Conservation (phyloP, 202 grass and related monocot species). For the Zoysia matrella region DNA sequence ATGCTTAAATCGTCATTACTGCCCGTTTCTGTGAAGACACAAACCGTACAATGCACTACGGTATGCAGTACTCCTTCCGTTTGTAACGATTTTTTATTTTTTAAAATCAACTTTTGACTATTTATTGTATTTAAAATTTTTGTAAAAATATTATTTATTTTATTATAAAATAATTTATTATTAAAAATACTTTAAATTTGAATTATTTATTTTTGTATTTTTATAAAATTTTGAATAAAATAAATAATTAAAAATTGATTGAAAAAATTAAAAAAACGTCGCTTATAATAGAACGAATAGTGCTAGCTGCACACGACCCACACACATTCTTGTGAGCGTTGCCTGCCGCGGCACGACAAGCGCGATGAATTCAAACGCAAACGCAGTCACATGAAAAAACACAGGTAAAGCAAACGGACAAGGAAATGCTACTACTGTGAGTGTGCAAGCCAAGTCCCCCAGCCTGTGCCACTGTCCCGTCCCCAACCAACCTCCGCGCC, state of each 20-base stretch:
- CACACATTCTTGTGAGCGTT: constrained; percentile 32
- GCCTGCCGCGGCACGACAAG: constrained; percentile 27
- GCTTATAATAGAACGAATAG: too few relatives aligned
- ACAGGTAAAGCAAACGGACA: constrained; percentile 36
- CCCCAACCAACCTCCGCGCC: neutral
- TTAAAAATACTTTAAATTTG: too few relatives aligned
- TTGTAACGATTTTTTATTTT: too few relatives aligned
- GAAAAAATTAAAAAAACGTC: too few relatives aligned
- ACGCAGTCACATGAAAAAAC: constrained; percentile 44
- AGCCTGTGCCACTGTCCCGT: neutral
- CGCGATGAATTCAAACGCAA: constrained; percentile 40
- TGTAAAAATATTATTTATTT: too few relatives aligned
- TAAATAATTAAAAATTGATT: too few relatives aligned
- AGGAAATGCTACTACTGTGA: neutral
- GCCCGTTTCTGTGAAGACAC: neutral
- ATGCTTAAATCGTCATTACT: constrained; percentile 4
- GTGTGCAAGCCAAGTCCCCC: neutral
- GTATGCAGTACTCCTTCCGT: too few relatives aligned
- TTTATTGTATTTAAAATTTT: too few relatives aligned
- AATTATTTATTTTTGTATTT: too few relatives aligned
- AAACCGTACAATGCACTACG: neutral
- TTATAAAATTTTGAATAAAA: too few relatives aligned
- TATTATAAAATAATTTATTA: too few relatives aligned
- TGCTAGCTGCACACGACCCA: neutral
- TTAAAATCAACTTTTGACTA: too few relatives aligned